Base-by-base conservation (phyloP, 108 stramenopile species). In the Parietichytrium sp. region DNA sequence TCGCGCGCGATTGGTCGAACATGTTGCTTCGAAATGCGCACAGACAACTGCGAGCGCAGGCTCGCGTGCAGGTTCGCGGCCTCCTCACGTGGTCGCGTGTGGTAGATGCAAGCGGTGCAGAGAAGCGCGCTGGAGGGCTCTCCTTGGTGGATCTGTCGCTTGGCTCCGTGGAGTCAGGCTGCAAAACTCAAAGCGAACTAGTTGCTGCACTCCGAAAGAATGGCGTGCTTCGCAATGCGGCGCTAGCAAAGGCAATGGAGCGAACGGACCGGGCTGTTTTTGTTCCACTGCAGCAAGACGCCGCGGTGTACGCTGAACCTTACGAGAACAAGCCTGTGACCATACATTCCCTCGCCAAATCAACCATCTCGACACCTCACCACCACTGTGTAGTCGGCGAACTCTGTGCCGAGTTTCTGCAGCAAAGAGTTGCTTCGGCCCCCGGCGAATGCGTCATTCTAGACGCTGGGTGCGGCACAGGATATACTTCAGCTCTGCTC, bases 331-430 rank as follows among this genome's bases (percentile, higher is more conserved):
- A 16, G 29, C 61, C 61, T 6, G 38, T 45, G 25, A 72, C 36
- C 20, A 13, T 72, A 42, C 61, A 72, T 42, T 33, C 61, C 8
- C 20, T 42, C 61, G 36, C 61, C 6, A 42, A 42, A 6, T 33
- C 61, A 10, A 72, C 61, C 16, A 13, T 72, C 6, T 72, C 61
- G 38, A 72, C 61, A 27, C 61, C 61, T 8, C 61, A 72, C 25
- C 61, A 72, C 20, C 61, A 72, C 4, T 72, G 61, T 42, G 61
- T 72, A 6, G 61, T 72, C 6, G 61, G 38, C 61, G 61, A 72
- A 42, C 38, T 42, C 1, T 45, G 36, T 33, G 61, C 20, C 18
- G 42, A 31, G 1, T 72, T 72, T 20, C 10, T 72, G 16, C 25
- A 55, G 54, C 27, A 23, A 53, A 0, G 0, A 13, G 27, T 23